Evolutionary conservation across 1,139 yeast species (phyloP), one percentile per base, ranked within the genome.

Genomic region (Hyphopichia khmerensis): DNA sequence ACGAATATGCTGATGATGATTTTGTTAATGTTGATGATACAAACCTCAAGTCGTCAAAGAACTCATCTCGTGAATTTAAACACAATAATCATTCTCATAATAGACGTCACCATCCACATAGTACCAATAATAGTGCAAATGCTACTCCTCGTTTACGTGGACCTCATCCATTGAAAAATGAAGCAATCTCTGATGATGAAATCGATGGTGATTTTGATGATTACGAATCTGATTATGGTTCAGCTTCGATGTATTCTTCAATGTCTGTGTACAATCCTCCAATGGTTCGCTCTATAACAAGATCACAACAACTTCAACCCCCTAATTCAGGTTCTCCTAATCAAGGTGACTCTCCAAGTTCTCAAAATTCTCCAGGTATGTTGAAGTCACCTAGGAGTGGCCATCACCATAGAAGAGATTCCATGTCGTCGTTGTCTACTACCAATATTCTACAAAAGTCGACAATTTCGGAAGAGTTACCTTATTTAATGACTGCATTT

Each of bases 401-500:
- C 13, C 38, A 42, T n/a, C n/a, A n/a, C n/a, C 36, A 29, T 16
- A 55, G 69, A 42, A 53, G 62, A 27, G 68, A 62, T 19, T 61
- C 68, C 11, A 46, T 61, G 14, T 56, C 67, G 3, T 64, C 70
- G 0, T 42, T 65, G 35, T 57, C 65, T 0, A 57, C 64, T 6
- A 58, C 69, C 2, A 51, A 60, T 16, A 46, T 60, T 26, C 55
- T 72, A 33, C 74, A 67, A 31, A 75, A 72, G 48, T 69, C 82
- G 1, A 72, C 81, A 2, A 60, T 80, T 5, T 54, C 79, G 2
- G 82, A 79, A 29, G 82, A 79, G 50, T 59, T 80, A 52, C 86
- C 86, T 0, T 73, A 69, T 48, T 61, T 80, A 50, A 67, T 80
- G 76, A 61, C 75, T 14, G 85, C 84, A n/a, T 80, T 80, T 48